Evolutionary conservation across 2,329 filamentous ascomycete species (phyloP), one percentile per base, ranked within the genome.

Genomic region (Pseudogymnoascus sp.): DNA sequence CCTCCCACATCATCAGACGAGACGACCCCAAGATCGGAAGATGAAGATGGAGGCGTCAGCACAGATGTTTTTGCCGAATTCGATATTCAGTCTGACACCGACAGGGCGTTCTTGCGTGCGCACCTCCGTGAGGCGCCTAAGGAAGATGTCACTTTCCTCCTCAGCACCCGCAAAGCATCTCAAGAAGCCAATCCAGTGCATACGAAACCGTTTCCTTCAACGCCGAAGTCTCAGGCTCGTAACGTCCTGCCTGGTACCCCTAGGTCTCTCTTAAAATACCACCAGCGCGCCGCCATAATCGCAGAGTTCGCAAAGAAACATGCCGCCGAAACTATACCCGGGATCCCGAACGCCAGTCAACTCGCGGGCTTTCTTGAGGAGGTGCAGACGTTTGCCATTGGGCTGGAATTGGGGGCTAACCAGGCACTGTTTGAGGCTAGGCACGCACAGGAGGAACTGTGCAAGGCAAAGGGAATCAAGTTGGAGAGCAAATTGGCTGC

Each of bases 391-490:
- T 60, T 11, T 41, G 35, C 22, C 10, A 24, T 14, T 40, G 59
- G 31, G 7, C 59, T 60, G 2, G 59, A 22, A 8, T 41, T 60
- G 14, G 59, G 59, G 12, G 1, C 11, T 6, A 38, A 38, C 14
- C 59, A 60, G 6, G 59, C 59, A 60, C 38, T 60, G 24, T 40
- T 60, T 38, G 59, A 60, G 19, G 59, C 59, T n/a, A 26, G 26
- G 19, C 22, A 16, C 5, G 59, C 59, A 38, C 35, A 24, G 19
- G 38, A 38, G 14, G 22, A 38, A 2, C n/a, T 60, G 19, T 60
- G 33, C 38, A 41, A 26, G 33, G 31, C 59, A 14, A 60, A 28
- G 38, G 35, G 38, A 26, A n/a, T 38, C 19, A 41, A 26, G 59
- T 26, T 19, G 16, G 35, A 60, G 1, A 40, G 6, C 59, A 41